phyloP scores from a whole-genome alignment of 768 basidiomycete genomes.

The Termitomyces sp. region DNA sequence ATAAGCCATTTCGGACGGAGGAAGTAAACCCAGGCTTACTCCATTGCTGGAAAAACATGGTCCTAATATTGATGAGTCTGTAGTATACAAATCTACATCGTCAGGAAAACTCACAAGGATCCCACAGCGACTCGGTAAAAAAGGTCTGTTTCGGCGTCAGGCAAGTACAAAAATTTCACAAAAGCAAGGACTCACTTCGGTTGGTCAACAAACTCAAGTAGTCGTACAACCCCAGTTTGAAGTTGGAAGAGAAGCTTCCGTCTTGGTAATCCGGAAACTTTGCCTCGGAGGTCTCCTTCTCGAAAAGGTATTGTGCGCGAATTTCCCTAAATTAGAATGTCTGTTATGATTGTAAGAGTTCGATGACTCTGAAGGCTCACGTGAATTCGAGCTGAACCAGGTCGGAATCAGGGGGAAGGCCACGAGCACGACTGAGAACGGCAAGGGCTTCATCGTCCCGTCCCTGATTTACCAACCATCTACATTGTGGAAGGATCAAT shows the following conservation, averaged over 20 bases:
- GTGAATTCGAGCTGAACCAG: conserved; percentile 73
- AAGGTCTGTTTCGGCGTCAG: conserved; percentile 34
- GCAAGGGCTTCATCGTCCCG: conserved; percentile 70
- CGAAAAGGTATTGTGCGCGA: conserved; percentile 70
- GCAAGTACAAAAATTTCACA: background rate
- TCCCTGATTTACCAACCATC: conserved; percentile 77
- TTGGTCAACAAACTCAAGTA: conserved; percentile 61
- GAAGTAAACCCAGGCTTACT: conserved; percentile 29
- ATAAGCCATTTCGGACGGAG: background rate
- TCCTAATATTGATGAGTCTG: conserved; percentile 27
- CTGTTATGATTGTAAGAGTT: background rate
- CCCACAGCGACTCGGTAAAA: conserved; percentile 63
- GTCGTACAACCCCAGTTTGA: conserved; percentile 57
- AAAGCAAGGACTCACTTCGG: conserved; percentile 28
- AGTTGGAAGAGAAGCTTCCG: conserved; percentile 49
- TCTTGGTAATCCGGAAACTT: conserved; percentile 66
- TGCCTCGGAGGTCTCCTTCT: conserved; percentile 55
- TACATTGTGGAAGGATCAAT: conserved; percentile 15
- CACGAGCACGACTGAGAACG: conserved; percentile 59
- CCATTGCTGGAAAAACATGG: conserved; percentile 85
- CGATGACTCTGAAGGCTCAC: conserved; percentile 29
- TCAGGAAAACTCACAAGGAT: conserved; percentile 36
- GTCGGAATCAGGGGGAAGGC: conserved; percentile 52
- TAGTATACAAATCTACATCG: background rate
- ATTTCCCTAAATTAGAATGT: conserved; percentile 46